phyloP scores from a whole-genome alignment of 257 asterid species.

The Nicotiana knightiana region DNA sequence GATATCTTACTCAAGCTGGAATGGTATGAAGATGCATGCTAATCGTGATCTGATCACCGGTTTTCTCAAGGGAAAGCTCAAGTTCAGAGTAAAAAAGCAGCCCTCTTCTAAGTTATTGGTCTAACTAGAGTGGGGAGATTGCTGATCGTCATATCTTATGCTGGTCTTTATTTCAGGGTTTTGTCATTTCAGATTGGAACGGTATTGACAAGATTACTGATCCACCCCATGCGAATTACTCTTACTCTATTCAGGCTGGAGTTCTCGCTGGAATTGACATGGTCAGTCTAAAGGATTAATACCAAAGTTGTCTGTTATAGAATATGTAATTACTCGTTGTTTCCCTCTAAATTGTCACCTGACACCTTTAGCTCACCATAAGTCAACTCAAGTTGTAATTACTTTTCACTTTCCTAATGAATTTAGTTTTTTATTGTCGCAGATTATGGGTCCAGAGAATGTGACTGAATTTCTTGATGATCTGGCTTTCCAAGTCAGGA shows the following conservation, averaged over 20 bases:
- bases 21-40: constrained; percentile 35
- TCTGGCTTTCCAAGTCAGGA: constrained; percentile 24
- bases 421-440: background rate
- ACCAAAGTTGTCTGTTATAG: background rate
- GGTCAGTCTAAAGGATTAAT: constrained; percentile 30
- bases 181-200: constrained; percentile 63
- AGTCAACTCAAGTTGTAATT: background rate
- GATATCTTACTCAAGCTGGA: constrained; percentile 39
- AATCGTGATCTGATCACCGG: constrained; percentile 22
- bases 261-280: constrained; percentile 67
- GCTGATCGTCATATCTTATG: background rate
- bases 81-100: constrained; percentile 16
- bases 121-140: background rate
- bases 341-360: background rate
- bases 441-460: constrained; percentile 27
- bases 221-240: constrained; percentile 50
- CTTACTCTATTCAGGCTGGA: constrained; percentile 46
- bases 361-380: background rate
- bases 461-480: constrained; percentile 23
- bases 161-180: constrained; percentile 39
- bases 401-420: background rate
- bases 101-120: background rate
- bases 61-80: constrained; percentile 30
- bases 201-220: constrained; percentile 58
- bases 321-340: background rate